Percentiles rank a stretch among this genome's conserved stretches.
These are phyloP conservation scores for Albifimbria verrucaria DNA, from an alignment of 2,329 filamentous ascomycete species.

Conservation along the genomic window DNA sequence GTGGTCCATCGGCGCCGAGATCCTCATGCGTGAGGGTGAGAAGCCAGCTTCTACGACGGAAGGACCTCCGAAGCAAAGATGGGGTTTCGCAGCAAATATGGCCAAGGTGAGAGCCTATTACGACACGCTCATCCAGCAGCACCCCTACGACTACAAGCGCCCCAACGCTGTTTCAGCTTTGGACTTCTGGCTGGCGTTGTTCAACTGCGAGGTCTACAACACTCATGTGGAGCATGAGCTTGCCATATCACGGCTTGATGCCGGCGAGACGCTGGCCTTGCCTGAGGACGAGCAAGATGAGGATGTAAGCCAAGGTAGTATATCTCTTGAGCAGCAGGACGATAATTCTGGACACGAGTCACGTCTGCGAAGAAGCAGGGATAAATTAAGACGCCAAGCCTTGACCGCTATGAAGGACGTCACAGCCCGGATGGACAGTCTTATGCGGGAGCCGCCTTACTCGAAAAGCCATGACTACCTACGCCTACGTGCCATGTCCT, in stretches of 20 bases:
- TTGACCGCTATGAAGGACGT: conserved; percentile 60
- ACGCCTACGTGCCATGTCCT: conserved; percentile 68
- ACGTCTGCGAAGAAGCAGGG: conserved; percentile 24
- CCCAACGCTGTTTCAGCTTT: conserved; percentile 61
- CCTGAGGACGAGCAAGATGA: conserved; percentile 23
- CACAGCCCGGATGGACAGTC: conserved; percentile 64
- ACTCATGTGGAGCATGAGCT: conserved; percentile 57
- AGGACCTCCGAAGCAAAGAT: conserved; percentile 17
- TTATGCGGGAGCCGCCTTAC: conserved; percentile 69
- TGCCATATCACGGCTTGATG: conserved; percentile 35
- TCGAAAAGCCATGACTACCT: conserved; percentile 65
- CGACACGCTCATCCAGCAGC: conserved; percentile 71
- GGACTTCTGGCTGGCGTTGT: conserved; percentile 79
- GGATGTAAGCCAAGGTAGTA: too few species aligned
- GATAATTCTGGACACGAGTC: conserved; percentile 11
- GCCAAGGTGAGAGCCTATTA: conserved; percentile 59
- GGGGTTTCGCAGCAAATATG: conserved; percentile 45
- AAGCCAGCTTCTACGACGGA: conserved; percentile 13
- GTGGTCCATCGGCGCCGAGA: conserved; percentile 84
- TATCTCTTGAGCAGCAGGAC: too few species aligned
- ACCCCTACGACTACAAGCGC: conserved; percentile 64
- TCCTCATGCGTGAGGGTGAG: conserved; percentile 64
- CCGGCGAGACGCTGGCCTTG: conserved; percentile 15
- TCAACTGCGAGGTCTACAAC: conserved; percentile 77
- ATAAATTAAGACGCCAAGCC: conserved; percentile 46